phyloP scores from a whole-genome alignment of 805 yeast species.

The Teunomyces gatunensis region DNA sequence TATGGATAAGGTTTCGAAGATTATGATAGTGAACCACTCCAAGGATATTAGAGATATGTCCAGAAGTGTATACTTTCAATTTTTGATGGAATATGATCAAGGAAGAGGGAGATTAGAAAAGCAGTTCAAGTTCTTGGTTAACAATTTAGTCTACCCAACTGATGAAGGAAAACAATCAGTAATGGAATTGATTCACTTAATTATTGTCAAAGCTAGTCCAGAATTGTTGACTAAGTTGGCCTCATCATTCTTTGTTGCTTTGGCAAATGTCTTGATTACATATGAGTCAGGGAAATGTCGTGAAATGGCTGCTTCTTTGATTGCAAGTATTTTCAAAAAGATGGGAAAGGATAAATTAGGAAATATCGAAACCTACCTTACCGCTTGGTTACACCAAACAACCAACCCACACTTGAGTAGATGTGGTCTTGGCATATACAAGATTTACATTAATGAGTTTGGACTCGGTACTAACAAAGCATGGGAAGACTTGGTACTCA shows the following conservation, averaged over 20 bases:
- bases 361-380: constrained; percentile 40
- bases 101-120: constrained; percentile 81
- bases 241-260: constrained; percentile 76
- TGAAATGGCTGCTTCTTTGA: constrained; percentile 71
- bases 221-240: constrained; percentile 60
- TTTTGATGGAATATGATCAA: constrained; percentile 92
- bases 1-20: constrained; percentile 74
- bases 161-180: constrained; percentile 86
- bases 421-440: constrained; percentile 74
- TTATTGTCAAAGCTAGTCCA: constrained; percentile 63
- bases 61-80: constrained; percentile 77
- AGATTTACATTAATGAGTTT: constrained; percentile 51
- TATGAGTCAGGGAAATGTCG: constrained; percentile 80
- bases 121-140: constrained; percentile 76
- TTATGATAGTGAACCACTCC: constrained; percentile 88
- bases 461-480: constrained; percentile 38
- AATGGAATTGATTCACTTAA: constrained; percentile 75
- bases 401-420: constrained; percentile 53
- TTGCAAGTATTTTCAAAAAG: constrained; percentile 53
- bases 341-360: constrained; percentile 35
- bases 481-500: constrained; percentile 40
- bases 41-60: constrained; percentile 81
- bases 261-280: constrained; percentile 71
- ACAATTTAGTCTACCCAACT: constrained; percentile 79
- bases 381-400: constrained; percentile 57